Conservation (phyloP, 768 basidiomycete genomes). For the Agrocybe chaxingu region DNA sequence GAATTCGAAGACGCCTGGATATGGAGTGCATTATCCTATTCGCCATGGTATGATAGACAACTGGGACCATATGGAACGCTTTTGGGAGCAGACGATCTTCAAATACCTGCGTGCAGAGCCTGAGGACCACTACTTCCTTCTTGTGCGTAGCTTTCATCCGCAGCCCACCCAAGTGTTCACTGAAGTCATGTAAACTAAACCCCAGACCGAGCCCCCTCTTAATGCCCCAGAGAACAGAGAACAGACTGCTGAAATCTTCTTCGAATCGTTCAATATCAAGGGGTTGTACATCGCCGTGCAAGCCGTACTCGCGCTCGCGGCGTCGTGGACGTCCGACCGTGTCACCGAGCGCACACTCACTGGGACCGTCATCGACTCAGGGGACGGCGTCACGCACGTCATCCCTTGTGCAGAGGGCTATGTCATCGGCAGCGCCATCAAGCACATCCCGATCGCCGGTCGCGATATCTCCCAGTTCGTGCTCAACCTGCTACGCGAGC, state of each 20-base stretch:
- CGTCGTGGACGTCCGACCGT: constrained; percentile 92
- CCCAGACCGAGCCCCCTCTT: constrained; percentile 95
- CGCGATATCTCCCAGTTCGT: constrained; percentile 97
- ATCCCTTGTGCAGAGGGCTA: constrained; percentile 97
- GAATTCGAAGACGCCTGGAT: constrained; percentile 91
- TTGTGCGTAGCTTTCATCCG: constrained; percentile 54
- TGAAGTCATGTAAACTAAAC: neutral
- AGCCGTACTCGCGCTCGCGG: constrained; percentile 96
- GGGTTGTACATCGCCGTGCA: constrained; percentile 98
- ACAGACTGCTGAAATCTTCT: constrained; percentile 99
- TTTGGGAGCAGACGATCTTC: constrained; percentile 99
- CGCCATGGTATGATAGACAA: constrained; percentile 97
- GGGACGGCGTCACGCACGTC: constrained; percentile 98
- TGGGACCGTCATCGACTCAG: constrained; percentile 97
- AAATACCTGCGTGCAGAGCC: constrained; percentile 98
- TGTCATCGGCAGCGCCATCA: constrained; percentile 98
- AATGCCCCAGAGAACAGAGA: constrained; percentile 99
- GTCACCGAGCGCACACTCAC: constrained; percentile 90
- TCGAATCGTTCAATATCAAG: constrained; percentile 99
- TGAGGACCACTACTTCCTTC: constrained; percentile 96
- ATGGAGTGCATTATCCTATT: constrained; percentile 94
- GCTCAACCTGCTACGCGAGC: constrained; percentile 91
- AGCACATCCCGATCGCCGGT: constrained; percentile 97
- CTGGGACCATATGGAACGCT: constrained; percentile 98
- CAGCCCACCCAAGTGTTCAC: neutral